Base-by-base conservation (phyloP, 169 alveolate genomes). In the Plasmodium billcollinsi region DNA sequence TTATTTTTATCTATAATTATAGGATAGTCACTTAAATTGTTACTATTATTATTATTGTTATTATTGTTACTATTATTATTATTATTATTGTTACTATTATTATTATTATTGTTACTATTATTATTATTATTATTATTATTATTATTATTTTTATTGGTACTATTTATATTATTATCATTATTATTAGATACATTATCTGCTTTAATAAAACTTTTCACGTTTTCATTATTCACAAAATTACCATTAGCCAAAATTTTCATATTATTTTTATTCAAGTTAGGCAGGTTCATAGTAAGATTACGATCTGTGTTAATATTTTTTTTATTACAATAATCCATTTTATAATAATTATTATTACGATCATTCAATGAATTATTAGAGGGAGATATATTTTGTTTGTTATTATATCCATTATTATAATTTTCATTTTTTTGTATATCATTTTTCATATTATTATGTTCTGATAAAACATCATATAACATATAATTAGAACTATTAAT, bases 121-220 rank as follows among this genome's bases (percentile, higher is more conserved):
- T 63, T 9, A 18, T 63, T 66, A 66, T 66, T 14, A 5, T 66
- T 66, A 8, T 12, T 26, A 8, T 11, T 65, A 26, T 6, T 39
- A 65, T 29, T 65, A 26, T 26, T 65, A 65, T 65, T 65, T 26
- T 20, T 26, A 24, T 33, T 39, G 20, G 8, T 39, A 33, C 5
- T 5, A 26, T 6, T 65, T 9, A 12, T 65, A 29, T 29, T 63
- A 63, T 24, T 63, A 63, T 63, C 18, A 18, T 63, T 66, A 66
- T 66, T 14, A 7, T 66, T 66, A 21, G 4, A 12, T 14, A 29
- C 21, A 26, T 12, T 29, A 14, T 29, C 33, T 7, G 18, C 3
- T 20, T 2, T 63, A 8, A 21, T 15, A 11, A 26, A 14, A 14
- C n/a, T 26, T 9, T 6, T 20, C 12, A 24, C 43, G 6, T 33